Base-by-base conservation (phyloP, 2,329 filamentous ascomycete species). In the Fonsecaea multimorphosa region DNA sequence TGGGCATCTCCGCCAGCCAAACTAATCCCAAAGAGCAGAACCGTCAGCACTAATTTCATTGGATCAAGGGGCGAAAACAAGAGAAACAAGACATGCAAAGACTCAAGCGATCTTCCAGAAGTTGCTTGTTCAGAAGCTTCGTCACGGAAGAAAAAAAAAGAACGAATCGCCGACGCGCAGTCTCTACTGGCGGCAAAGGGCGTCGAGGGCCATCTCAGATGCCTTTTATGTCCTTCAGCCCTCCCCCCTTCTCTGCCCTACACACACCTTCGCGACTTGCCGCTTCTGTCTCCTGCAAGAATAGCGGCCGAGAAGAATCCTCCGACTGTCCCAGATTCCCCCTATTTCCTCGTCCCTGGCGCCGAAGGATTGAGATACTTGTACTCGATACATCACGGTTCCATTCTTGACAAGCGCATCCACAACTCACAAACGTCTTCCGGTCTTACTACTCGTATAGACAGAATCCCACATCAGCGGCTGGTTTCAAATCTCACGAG, bases 21-120 rank as follows among this genome's bases (percentile, higher is more conserved):
- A 49, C 58, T 60, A 60, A 38, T 14, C 58, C 58, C 31, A 52
- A 60, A 60, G 3, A 24, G 58, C 58, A 36, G 58, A 60, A 60
- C 34, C 31, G 46, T 60, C 44, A 60, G 58, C 46, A 29, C 58
- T 52, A 53, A 36, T 38, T 32, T 38, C n/a, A 60, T 60, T 60
- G 58, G 58, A 11, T 38, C 29, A 60, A 52, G 46, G 46, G 58
- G 29, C 40, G 3, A 34, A 49, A 53, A 36, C 32, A 8, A 29
- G 27, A 32, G 8, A 49, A 49, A 27, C 44, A 49, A 49, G 19
- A 49, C 19, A 34, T 27, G 22, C 46, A 60, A 53, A 27, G 11
- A n/a, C 12, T 53, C 58, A n/a, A 53, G 58, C 58, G 46, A 40
- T 52, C 46, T 60, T 60, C 46, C 24, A 53, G 44, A 52, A 60